Evolutionary conservation across 139 green algal genomes (phyloP), one percentile per base, ranked within the genome.

Genomic region (Haematococcus lacustris): DNA sequence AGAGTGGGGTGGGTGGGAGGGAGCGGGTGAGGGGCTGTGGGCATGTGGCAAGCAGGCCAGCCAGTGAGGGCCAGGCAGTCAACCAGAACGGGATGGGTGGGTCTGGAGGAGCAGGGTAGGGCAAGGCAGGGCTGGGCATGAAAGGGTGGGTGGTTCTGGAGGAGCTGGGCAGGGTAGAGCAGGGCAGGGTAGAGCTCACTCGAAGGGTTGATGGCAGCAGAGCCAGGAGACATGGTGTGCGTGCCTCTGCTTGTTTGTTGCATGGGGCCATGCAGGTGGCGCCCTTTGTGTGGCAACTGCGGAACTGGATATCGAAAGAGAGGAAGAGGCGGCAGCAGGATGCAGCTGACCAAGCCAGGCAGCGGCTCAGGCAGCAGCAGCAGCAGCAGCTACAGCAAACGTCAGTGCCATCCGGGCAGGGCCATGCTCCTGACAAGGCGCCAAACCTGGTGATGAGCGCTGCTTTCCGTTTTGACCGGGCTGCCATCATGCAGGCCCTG

Each of bases 271-370:
- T 33, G 63, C 63, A 69, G 63, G 63, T 69, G 35, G 37, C 50
- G 35, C 63, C 63, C 4, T 69, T 69, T 69, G 63, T 69, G 63
- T 37, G 63, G 37, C 50, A 69, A 37, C 63, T 69, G 35, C 63
- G 63, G 2, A 25, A n/a, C 3, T 69, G 63, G 63, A 40, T 69
- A 7, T 51, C 37, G 37, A 7, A 69, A 4, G 37, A 63, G 53
- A 25, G 33, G 17, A 25, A 63, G 53, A 50, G 35, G 63, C 30
- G 6, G 34, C 63, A 69, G 63, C 37, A 13, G 6, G 53, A 30
- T 38, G 34, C 30, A 4, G 63, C 30, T 2, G 37, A 69, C 3
- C 37, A 13, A 3, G 35, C 35, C 63, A 51, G 35, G 30, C 9
- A 69, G 25, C 4, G 2, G 34, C 34, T 38, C 35, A 39, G 51